Evolutionary conservation across 176 grass and related monocot species (phyloP), one percentile per base, ranked within the genome.

Genomic region (Canna indica): DNA sequence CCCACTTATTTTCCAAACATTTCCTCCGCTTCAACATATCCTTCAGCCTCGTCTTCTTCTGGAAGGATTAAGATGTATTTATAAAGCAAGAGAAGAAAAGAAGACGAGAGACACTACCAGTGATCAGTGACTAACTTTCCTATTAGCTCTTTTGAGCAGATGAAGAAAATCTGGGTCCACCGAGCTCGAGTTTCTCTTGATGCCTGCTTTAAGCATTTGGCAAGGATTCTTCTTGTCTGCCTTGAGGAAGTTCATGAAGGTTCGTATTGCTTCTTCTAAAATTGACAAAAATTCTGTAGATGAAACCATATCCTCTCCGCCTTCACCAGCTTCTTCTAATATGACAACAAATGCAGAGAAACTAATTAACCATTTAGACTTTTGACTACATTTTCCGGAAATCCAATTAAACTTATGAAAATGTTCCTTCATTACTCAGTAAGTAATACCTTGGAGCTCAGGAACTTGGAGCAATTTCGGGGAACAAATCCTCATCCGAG

Each of bases 401-500:
- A n/a, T n/a, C n/a, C n/a, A n/a, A n/a, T n/a, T n/a, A 20, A 50
- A 50, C 12, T 13, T 16, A 50, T 50, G 47, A 50, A 16, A 4
- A 50, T 16, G 20, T 16, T 0, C 20, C 12, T 14, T 46, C 9
- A 12, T 46, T 46, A 46, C 12, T 46, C 15, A 12, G 44, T 12
- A 7, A 12, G 44, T 5, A 33, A 12, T 62, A 62, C 59, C 15
- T 32, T 62, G 87, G 87, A 90, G 85, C 82, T 99, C 89, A 0
- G 94, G 94, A 18, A 99, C 94, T 36, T 90, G 71, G 22, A 99
- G 94, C 30, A 99, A 71, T 63, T 88, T 99, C 2, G 89, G 94
- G 1, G 86, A 84, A 2, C 70, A 75, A 73, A 87, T 85, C 84
- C 90, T 90, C 68, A 88, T 85, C 59, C 82, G 31, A 25, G 89